phyloP scores from a whole-genome alignment of 495 filamentous ascomycete genomes.

The Oidiodendron maius region DNA sequence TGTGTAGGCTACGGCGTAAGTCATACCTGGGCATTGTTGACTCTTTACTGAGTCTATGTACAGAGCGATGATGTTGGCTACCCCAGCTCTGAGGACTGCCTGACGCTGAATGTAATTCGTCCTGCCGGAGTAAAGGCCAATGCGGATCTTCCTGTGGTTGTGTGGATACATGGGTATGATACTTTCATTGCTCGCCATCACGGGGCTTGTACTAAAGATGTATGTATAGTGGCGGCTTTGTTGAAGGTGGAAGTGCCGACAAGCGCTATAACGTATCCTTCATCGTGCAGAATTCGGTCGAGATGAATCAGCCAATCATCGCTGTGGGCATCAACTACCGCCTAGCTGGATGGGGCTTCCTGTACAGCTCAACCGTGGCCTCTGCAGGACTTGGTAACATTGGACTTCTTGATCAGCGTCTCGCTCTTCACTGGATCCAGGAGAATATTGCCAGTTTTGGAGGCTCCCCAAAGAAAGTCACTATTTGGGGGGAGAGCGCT shows the following conservation, averaged over 20 bases:
- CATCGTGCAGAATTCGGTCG: slow-evolving; percentile 45
- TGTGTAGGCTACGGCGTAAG: slow-evolving; percentile 22
- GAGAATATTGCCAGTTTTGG: slow-evolving; percentile 52
- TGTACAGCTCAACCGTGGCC: slow-evolving; percentile 32
- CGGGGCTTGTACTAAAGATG: no score
- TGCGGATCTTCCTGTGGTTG: slow-evolving; percentile 49
- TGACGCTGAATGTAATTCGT: slow-evolving; percentile 59
- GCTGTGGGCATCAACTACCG: slow-evolving; percentile 58
- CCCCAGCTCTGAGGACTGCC: slow-evolving; percentile 50
- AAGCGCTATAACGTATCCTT: slow-evolving; percentile 36
- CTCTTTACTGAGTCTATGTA: no score
- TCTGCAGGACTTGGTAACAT: slow-evolving; percentile 47
- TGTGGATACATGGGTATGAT: slow-evolving; percentile 72
- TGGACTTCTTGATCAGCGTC: slow-evolving; percentile 51
- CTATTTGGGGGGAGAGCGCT: slow-evolving; percentile 41
- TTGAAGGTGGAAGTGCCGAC: slow-evolving; percentile 48
- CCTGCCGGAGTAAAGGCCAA: slow-evolving; percentile 36
- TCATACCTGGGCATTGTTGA: no score
- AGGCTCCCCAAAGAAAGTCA: slow-evolving; percentile 35
- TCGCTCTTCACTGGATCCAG: slow-evolving; percentile 57
- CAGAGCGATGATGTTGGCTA: slow-evolving; percentile 14
- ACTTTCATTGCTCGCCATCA: no score
- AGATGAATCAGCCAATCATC: slow-evolving; percentile 53
- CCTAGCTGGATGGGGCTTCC: slow-evolving; percentile 47
- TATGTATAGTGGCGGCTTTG: slow-evolving; percentile 58